Base-by-base conservation (phyloP, 2,329 filamentous ascomycete species). In the Penicillium janthinellum region DNA sequence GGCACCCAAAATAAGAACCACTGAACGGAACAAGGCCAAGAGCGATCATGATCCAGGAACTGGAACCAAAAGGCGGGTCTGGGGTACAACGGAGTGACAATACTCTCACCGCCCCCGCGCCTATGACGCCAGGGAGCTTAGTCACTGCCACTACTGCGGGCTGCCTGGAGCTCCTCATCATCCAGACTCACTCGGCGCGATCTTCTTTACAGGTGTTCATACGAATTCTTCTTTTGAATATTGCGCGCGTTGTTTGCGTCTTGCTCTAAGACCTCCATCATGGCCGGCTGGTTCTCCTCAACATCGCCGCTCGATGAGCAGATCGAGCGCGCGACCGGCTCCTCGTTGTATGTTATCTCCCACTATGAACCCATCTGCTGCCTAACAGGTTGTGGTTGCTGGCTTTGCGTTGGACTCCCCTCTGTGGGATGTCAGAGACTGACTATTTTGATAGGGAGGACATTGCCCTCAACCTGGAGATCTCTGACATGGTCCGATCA, bases 231-330 rank as follows among this genome's bases (percentile, higher is more conserved):
- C 52, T 60, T 61, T 48, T 45, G 14, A 44, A 54, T 42, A 54
- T 51, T 42, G 49, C 12, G 41, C 51, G 15, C 53, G 37, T 25
- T 37, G 15, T 12, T 8, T 50, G 56, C 59, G 55, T 55, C 39
- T 47, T 47, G 65, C 68, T 28, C 50, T 54, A 67, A 37, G 35
- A 45, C 57, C 15, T 82, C 79, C 70, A 90, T 84, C 84, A 97
- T 97, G 93, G 89, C 92, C 75, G 92, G 93, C 84, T 99, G 94
- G 94, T 98, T 96, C 76, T 91, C 90, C 68, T 94, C 92, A 75
- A 92, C 91, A 78, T 91, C 89, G 73, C 92, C 92, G 79, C 85
- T 99, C 79, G 95, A 99, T 78, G 93, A 96, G 80, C 95, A 98
- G 84, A 90, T 99, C 72, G 94, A 97, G 77, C 91, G 90, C 78